Base-by-base conservation (phyloP, 192 early-diverging fungal species). In the Funneliformis mosseae region DNA sequence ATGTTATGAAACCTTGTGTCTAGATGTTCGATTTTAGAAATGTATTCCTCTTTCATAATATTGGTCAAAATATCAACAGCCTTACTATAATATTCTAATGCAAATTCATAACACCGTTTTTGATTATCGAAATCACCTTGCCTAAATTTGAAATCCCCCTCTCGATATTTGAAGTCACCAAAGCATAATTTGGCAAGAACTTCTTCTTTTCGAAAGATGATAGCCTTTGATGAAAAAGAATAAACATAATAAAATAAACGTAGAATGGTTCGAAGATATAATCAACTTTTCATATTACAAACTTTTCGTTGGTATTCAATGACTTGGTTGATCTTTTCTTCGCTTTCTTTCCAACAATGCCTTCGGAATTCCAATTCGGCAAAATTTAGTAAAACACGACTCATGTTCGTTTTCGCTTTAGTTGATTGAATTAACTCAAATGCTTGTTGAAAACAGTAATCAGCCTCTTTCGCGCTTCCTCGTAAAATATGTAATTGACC, bases 401-500 rank as follows among this genome's bases (percentile, higher is more conserved):
- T 88, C 7, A 83, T 69, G 4, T 81, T 79, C 14, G 87, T 83
- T 21, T 83, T 74, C 5, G 88, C 84, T 25, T 81, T 85, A 2
- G 86, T 83, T 0, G 79, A 62, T 69, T 86, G 77, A 9, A 91
- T 90, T 8, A 94, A 79, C n/a, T 83, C 67, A 33, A 87, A 76
- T 0, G 93, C 91, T 69, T 92, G 85, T 42, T 86, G 78, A 33
- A 90, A 85, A 83, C 87, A 94, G 78, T 90, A 92, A 64, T 91
- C 88, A 2, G 92, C 87, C 73, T 94, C 91, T 39, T 81, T 79
- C 25, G 83, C 77, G 14, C 91, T 90, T 5, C 94, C 94, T 6
- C 89, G 89, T 14, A 84, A 68, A 3, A 91, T 48, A 76, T 91
- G 86, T 2, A 93, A 61, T 61, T 25, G 72, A 18, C 89, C 89